Percentiles rank a stretch among this genome's conserved stretches.
Conservation (phyloP, 441 rosid genomes). For the Eutrema salsugineum region DNA sequence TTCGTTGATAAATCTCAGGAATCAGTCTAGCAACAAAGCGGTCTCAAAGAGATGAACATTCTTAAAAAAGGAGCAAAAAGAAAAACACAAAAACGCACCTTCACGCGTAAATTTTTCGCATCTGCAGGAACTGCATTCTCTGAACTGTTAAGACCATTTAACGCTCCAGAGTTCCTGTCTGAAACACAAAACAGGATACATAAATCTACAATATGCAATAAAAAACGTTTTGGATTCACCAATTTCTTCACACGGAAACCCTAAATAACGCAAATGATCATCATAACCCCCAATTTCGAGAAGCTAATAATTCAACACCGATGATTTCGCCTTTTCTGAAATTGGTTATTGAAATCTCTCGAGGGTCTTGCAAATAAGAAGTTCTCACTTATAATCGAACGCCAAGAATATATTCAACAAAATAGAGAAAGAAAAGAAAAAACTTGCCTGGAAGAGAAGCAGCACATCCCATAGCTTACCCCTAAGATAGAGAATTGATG, state of each 20-base stretch:
- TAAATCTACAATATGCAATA: background rate
- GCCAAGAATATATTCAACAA: background rate
- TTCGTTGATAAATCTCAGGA: background rate
- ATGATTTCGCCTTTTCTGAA: background rate
- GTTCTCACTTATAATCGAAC: background rate
- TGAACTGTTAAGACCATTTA: conserved; percentile 47
- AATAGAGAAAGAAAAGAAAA: background rate
- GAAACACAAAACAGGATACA: conserved; percentile 12
- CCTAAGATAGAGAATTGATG: background rate
- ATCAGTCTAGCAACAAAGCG: background rate
- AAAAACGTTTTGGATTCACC: conserved; percentile 6
- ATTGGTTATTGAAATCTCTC: background rate
- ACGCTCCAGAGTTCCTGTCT: conserved; percentile 67
- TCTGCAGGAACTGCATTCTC: conserved; percentile 55
- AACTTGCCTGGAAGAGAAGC: conserved; percentile 81
- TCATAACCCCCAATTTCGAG: background rate
- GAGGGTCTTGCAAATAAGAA: background rate
- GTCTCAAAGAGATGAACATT: background rate
- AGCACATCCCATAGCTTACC: conserved; percentile 70
- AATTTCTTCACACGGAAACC: conserved; percentile 15
- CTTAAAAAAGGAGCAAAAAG: background rate
- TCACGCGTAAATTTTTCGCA: conserved; percentile 83
- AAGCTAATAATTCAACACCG: conserved; percentile 1
- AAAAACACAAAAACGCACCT: conserved; percentile 41
- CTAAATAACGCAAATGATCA: conserved; percentile 15